Base-by-base conservation (phyloP, 768 basidiomycete species). In the Calocybe gangraenosa region DNA sequence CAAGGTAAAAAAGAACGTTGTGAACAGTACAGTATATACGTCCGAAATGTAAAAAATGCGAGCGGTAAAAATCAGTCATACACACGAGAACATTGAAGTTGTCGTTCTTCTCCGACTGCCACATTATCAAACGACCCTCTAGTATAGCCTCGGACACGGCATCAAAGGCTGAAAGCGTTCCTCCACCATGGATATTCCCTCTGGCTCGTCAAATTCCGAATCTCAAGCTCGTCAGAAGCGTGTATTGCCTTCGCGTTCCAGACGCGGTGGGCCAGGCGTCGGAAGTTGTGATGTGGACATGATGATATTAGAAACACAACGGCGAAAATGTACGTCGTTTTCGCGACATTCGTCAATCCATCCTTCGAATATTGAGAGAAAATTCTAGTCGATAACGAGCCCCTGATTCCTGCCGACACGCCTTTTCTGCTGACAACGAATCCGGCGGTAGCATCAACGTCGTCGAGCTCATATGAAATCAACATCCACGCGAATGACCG, bases 261-360 rank as follows among this genome's bases (percentile, higher is more conserved):
- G 88, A 55, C 78, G 91, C 45, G 84, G 87, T 44, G 88, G 87
- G 13, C 84, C 86, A 21, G 88, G 87, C 28, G 78, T 88, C 40
- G 88, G 91, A 45, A 84, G 67, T 49, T 81, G 82, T 60, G 87
- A 90, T 60, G 73, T 83, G 14, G 92, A 94, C 69, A 55, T 81
- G 44, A 82, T 90, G 80, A 87, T 94, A 61, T 64, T 92, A 51
- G 90, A 92, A 54, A 85, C 83, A 51, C 75, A 85, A 56, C 80
- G 81, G 66, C 79, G 80, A 64, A 83, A 81, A 72, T 68, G 92
- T 92, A 61, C 58, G 82, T 75, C 37, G 13, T 33, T 15, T 3
- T 41, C 35, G 40, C 41, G 38, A 18, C 28, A 17, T 39, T 15
- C 10, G 17, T 28, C 11, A 28, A 28, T 28, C 25, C 5, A 6